Evolutionary conservation across 257 asterid species (phyloP), one percentile per base, ranked within the genome.

Genomic region (Solanum etuberosum): DNA sequence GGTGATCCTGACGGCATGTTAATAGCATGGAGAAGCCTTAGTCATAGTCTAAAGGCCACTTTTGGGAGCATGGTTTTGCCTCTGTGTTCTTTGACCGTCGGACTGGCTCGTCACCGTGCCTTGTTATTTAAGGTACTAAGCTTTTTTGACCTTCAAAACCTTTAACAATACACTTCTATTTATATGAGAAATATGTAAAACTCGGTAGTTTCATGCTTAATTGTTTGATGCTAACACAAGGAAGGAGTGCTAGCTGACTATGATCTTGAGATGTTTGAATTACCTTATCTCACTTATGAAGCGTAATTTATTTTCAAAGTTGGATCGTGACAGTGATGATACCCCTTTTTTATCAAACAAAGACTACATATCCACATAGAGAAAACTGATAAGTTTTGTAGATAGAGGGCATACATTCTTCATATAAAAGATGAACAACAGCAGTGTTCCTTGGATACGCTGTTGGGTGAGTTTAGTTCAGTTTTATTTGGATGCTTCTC

Each of bases 101-200:
- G 99, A 59, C 80, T 97, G 93, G 96, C 99, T 90, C 99, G 99
- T 87, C 99, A 97, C 54, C 96, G 99, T 61, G 98, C 99, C 12
- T 91, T 97, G 92, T 87, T 97, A 87, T 97, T 97, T 89, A 97
- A 97, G 98, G 99, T 95, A 93, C 57, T 31, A 23, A 87, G 83
- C 87, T 87, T 87, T 85, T 88, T 81, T 48, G 85, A 81, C 85
- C 85, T 9, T 48, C 85, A 48, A 46, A 48, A 81, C 67, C 65
- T 80, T 46, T 80, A 29, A 43, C 25, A 29, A 18, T 48, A 46
- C 6, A 29, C 40, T 46, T 80, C 8, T 48, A 29, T 80, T 27
- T 48, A 29, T 48, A 18, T 43, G 27, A 16, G 15, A 42, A 78
- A 80, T 46, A 29, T 81, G 10, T 48, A 46, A 29, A 29, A 9